Evolutionary conservation across 331 rosid genomes (phyloP), one percentile per base, ranked within the genome.

Genomic region (Erythrophleum ivorense): DNA sequence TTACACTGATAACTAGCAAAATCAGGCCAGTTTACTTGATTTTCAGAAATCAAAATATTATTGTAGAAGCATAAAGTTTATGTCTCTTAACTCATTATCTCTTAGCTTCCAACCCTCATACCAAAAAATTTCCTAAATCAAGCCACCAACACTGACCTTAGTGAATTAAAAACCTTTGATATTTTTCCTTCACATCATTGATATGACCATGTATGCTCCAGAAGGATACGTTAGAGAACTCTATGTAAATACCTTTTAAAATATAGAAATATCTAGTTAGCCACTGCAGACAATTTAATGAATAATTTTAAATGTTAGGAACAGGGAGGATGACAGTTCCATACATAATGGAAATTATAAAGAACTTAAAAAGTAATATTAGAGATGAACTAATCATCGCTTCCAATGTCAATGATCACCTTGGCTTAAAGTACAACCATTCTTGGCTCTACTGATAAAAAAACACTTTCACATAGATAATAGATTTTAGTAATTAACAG

Each of bases 161-260:
- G 46, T 31, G 68, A 57, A 81, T 79, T 18, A 54, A 24, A 73
- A 81, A 54, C 49, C 49, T 33, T 16, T 12, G 36, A 16, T 14
- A 54, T 65, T 24, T 73, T 81, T 75, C 63, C 72, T 55, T 58
- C 72, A 19, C 71, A 66, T 57, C 31, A 81, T 19, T 43, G 71
- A 24, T 67, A 67, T 76, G 38, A 45, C 10, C 45, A 64, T 64
- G 21, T 33, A 68, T 81, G 11, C 36, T 60, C 34, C 62, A 18
- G 31, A 55, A 55, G 62, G 62, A 55, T 55, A 55, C 12, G 62
- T 55, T 19, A 58, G 6, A 7, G 9, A 58, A 58, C 4, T 7
- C 33, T 8, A 18, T 18, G 1, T 8, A 21, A 1, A 21, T 9
- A 19, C 9, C 21, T 21, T 53, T 15, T 15, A 7, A 14, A 58